These are phyloP conservation scores for Fusarium ramigenum DNA, from an alignment of 2,329 filamentous ascomycete species.

Conservation along the genomic window DNA sequence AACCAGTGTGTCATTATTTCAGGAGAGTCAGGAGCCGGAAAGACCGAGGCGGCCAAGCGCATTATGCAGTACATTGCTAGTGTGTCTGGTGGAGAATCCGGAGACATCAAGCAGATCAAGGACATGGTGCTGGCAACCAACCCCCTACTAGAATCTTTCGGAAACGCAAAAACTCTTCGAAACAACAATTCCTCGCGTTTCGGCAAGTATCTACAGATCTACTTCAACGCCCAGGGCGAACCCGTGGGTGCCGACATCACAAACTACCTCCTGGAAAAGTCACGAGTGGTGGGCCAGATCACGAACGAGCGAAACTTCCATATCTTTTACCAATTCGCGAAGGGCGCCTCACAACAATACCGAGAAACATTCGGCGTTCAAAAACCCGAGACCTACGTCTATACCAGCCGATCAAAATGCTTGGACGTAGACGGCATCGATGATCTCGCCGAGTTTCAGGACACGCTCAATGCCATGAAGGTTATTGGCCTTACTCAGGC, in stretches of 20 bases:
- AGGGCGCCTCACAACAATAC: conserved; percentile 88
- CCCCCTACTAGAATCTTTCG: conserved; percentile 94
- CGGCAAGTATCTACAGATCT: conserved; percentile 96
- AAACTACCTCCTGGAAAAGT: conserved; percentile 96
- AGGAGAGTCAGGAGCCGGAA: conserved; percentile 96
- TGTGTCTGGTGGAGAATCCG: conserved; percentile 85
- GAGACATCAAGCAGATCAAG: conserved; percentile 95
- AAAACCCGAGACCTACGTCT: conserved; percentile 89
- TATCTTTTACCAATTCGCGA: conserved; percentile 99
- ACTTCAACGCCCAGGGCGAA: conserved; percentile 92
- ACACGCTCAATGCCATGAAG: conserved; percentile 94
- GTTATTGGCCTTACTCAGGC: conserved; percentile 87
- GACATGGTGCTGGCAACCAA: conserved; percentile 99
- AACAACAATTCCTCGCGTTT: conserved; percentile 99
- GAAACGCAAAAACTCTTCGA: conserved; percentile 95
- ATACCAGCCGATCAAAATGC: conserved; percentile 94
- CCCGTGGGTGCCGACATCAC: conserved; percentile 97
- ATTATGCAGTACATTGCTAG: conserved; percentile 99
- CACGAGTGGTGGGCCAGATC: conserved; percentile 94
- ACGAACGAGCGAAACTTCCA: conserved; percentile 97
- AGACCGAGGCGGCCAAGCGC: conserved; percentile 97
- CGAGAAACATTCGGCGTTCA: conserved; percentile 90
- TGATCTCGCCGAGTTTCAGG: conserved; percentile 86
- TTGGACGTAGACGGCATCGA: conserved; percentile 95
- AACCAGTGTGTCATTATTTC: conserved; percentile 99